A percentile compares a stretch with the other conserved stretches of the same genome.
phyloP scores from a whole-genome alignment of 495 filamentous ascomycete genomes.

The Aspergillus ostianus region DNA sequence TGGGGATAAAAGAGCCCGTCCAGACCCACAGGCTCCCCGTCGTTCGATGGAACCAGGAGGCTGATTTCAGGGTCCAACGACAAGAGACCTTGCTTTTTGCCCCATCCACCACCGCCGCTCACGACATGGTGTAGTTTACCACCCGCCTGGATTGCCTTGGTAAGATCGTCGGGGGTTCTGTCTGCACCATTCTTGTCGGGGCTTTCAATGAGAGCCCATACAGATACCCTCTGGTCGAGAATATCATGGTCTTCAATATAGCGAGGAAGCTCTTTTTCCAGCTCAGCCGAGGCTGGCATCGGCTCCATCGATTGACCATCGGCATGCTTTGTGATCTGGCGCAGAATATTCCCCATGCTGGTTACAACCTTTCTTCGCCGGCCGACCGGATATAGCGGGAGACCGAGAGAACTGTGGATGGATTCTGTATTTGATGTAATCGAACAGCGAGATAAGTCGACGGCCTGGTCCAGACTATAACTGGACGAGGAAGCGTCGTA shows the following conservation, averaged over 20 bases:
- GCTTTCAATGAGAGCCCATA: constrained; percentile 72
- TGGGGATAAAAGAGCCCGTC: constrained; percentile 24
- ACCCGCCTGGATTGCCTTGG: constrained; percentile 35
- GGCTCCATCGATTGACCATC: constrained; percentile 35
- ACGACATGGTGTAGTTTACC: constrained; percentile 65
- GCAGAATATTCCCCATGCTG: constrained; percentile 81
- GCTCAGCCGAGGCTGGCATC: constrained; percentile 70
- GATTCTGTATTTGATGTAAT: constrained; percentile 20
- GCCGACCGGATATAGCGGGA: constrained; percentile 65
- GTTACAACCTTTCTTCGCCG: constrained; percentile 59
- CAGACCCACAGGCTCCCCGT: constrained; percentile 15
- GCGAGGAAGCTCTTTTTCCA: constrained; percentile 63
- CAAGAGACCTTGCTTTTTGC: constrained; percentile 76
- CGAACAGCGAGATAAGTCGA: constrained; percentile 34
- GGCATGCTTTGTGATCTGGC: constrained; percentile 55
- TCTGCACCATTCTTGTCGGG: constrained; percentile 19
- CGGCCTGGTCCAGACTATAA: constrained; percentile 22
- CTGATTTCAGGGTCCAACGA: constrained; percentile 72
- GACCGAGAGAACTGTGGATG: constrained; percentile 25
- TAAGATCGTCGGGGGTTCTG: constrained; percentile 22
- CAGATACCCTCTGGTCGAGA: constrained; percentile 50
- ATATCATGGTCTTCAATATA: constrained; percentile 54
- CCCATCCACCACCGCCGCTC: constrained; percentile 91
- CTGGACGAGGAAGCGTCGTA: constrained; percentile 21
- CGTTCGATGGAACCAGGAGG: constrained; percentile 23